A percentile compares a stretch with the other conserved stretches of the same genome.
Conservation (phyloP, 2,329 filamentous ascomycete genomes). For the Fusarium nygamai region DNA sequence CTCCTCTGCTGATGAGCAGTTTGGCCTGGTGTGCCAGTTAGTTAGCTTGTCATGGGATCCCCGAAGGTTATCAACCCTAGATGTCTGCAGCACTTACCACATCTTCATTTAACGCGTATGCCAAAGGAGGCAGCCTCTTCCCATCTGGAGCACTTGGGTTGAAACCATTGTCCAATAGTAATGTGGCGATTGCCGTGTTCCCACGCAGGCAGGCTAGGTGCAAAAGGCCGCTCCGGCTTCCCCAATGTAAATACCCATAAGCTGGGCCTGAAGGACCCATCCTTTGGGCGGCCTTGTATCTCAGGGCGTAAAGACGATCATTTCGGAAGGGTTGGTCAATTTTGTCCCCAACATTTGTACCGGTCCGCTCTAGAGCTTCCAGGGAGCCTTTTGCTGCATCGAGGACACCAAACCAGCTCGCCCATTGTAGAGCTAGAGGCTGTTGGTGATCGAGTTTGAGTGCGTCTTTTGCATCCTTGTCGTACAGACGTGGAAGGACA, state of each 20-base stretch:
- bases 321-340: constrained; percentile 14
- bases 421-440: constrained; percentile 27
- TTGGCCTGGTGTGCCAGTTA: background rate
- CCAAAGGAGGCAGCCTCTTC: constrained; percentile 5
- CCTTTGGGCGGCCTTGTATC: constrained; percentile 1
- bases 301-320: constrained; percentile 6
- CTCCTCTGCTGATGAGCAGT: constrained; percentile 15
- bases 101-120: constrained; percentile 23
- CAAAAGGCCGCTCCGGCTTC: constrained; percentile 13
- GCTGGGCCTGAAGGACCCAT: background rate
- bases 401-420: constrained; percentile 30
- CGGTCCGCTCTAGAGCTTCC: background rate
- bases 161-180: constrained; percentile 12
- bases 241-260: constrained; percentile 22
- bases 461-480: constrained; percentile 9
- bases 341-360: background rate
- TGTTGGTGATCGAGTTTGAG: background rate
- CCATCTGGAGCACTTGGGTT: constrained; percentile 10
- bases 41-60: background rate
- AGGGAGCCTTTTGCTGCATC: constrained; percentile 18
- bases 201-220: constrained; percentile 32
- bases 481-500: constrained; percentile 17
- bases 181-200: constrained; percentile 22
- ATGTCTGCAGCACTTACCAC: constrained; percentile 16
- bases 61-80: background rate